A percentile compares a stretch with the other conserved stretches of the same genome.
These are phyloP conservation scores for Rhodotorula sp. DNA, from an alignment of 1,284 basidiomycete genomes.

Conservation along the genomic window DNA sequence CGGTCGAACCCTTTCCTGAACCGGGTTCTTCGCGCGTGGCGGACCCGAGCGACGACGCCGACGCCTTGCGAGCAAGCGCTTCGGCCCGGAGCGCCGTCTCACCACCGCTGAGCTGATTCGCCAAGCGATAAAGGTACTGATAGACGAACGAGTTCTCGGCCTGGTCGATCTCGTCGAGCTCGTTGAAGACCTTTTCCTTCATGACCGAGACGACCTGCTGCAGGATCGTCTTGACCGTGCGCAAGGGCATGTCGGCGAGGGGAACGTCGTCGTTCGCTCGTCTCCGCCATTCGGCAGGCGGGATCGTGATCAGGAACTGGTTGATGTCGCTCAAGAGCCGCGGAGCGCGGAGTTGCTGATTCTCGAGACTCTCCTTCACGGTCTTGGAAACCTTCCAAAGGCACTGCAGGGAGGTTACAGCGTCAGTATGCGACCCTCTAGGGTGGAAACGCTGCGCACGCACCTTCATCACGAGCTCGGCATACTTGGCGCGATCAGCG, in stretches of 20 bases:
- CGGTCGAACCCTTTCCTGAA: background rate
- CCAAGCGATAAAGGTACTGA: conserved; percentile 46
- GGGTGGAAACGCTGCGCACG: conserved; percentile 6
- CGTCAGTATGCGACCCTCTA: background rate
- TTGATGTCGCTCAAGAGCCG: conserved; percentile 92
- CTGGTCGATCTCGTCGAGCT: conserved; percentile 48
- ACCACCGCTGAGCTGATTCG: conserved; percentile 12
- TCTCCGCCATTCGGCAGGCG: conserved; percentile 92
- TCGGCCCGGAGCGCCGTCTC: background rate
- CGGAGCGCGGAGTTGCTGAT: conserved; percentile 75
- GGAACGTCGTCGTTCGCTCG: conserved; percentile 85
- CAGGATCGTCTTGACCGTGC: conserved; percentile 96
- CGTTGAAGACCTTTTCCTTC: conserved; percentile 52
- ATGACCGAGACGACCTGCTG: conserved; percentile 75
- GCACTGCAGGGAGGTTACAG: conserved; percentile 56
- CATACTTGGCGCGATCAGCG: conserved; percentile 67
- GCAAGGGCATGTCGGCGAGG: conserved; percentile 92
- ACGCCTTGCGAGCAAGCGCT: background rate
- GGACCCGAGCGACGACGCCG: conserved; percentile 15
- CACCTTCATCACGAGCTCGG: conserved; percentile 86
- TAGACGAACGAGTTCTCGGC: conserved; percentile 49
- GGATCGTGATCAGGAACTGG: conserved; percentile 86
- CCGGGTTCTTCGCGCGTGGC: background rate
- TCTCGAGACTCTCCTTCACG: conserved; percentile 84
- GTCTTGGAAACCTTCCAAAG: conserved; percentile 97